Evolutionary conservation across 2,329 filamentous ascomycete species (phyloP), one percentile per base, ranked within the genome.

Genomic region (Hypoxylon sp.): DNA sequence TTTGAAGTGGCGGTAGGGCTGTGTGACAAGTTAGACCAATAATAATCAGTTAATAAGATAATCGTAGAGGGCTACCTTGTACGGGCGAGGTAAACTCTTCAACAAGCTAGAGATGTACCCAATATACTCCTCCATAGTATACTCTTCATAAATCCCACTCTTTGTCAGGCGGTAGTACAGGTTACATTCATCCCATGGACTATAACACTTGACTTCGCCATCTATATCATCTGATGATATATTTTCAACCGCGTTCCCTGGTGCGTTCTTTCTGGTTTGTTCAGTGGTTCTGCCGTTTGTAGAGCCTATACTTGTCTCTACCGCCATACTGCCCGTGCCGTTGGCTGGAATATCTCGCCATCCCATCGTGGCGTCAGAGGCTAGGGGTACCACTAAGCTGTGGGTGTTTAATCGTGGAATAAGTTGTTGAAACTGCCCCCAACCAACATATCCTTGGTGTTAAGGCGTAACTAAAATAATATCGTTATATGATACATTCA

Each of bases 131-230:
- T 43, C 43, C 62, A 60, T 56, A 7, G 7, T 50, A 56, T 23
- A 21, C 25, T 55, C 50, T 25, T 19, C 7, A n/a, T 19, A 17
- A 5, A 21, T 9, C 23, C 41, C 21, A 17, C 34, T 41, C 14
- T 56, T 45, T 5, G 11, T 50, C 13, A 65, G 21, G 36, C 56
- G 62, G 30, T 5, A 32, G 36, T 52, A 56, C 19, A 65, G 6
- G 28, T 34, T 45, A 2, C 19, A 17, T 14, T 32, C 43, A 9
- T 65, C 62, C 62, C 62, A 65, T 34, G 30, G 55, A 28, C 49
- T 19, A 2, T 49, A 55, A 19, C 62, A 60, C 6, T 55, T 64
- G 23, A 36, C 23, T 14, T 55, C 49, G 3, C 55, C 34, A 23
- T 52, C 32, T 7, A 43, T 19, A 25, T 32, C 25, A 38, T 9